phyloP scores from a whole-genome alignment of 2,329 filamentous ascomycete species.

The Xylaria sp. region DNA sequence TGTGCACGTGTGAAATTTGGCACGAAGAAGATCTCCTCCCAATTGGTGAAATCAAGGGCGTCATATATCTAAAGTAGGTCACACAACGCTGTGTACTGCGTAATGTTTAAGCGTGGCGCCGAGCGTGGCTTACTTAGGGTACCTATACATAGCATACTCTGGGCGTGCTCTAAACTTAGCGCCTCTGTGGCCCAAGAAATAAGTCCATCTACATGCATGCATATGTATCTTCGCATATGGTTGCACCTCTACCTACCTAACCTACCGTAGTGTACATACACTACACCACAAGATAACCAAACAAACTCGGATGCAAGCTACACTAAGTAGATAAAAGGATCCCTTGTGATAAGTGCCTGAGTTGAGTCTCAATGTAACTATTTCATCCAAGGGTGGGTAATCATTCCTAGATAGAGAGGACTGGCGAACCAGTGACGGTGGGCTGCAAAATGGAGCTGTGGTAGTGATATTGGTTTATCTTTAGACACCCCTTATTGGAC shows the following conservation, averaged over 20 bases:
- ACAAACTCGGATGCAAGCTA: slow-evolving; percentile 2
- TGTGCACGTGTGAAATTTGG: background rate
- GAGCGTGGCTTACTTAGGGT: slow-evolving; percentile 21
- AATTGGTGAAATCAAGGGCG: background rate
- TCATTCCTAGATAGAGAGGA: slow-evolving; percentile 11
- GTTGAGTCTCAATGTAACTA: background rate
- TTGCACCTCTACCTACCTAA: too few species aligned
- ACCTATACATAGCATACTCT: slow-evolving; percentile 12
- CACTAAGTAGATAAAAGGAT: slow-evolving; percentile 1
- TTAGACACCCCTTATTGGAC: background rate
- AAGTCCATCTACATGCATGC: background rate
- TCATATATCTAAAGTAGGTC: background rate
- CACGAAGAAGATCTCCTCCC: background rate
- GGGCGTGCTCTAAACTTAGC: background rate
- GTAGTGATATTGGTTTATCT: background rate
- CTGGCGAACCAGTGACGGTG: background rate
- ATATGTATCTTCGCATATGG: too few species aligned
- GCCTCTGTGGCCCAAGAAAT: background rate
- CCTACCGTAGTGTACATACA: background rate
- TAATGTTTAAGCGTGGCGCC: slow-evolving; percentile 16
- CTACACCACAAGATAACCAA: slow-evolving; percentile 1
- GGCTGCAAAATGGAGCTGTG: slow-evolving; percentile 7
- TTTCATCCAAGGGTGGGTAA: background rate
- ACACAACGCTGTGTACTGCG: background rate
- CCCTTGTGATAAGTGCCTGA: slow-evolving; percentile 3